Base-by-base conservation (phyloP, 1,139 yeast genomes). In the Geotrichum fermentans region DNA sequence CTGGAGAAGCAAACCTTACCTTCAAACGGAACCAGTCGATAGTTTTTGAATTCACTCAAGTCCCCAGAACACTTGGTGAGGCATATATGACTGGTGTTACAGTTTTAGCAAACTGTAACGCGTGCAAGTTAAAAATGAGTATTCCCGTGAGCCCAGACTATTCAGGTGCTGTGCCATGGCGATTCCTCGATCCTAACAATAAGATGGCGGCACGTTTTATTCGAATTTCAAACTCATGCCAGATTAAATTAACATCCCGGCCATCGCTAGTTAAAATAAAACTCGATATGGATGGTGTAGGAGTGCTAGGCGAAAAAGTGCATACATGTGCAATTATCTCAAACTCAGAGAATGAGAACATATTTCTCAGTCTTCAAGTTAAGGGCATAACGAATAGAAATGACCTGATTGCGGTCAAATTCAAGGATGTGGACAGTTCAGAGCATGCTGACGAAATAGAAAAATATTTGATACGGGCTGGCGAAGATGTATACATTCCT, bases 221-320 rank as follows among this genome's bases (percentile, higher is more conserved):
- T 11, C 26, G 44, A 30, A 26, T 32, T 20, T 8, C 29, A 14
- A 35, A 44, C 26, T 41, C 43, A 3, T 42, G n/a, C 33, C 34
- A 22, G 13, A 39, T 37, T 36, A 36, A 10, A 13, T 52, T 61
- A 4, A 52, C 55, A 5, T 66, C 67, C 2, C 54, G 67, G 20
- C 67, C 66, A 1, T 60, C 67, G 2, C 55, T 55, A 18, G 50
- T 63, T 33, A 51, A 47, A 24, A 46, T 61, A 10, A 40, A 54
- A 13, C 46, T 49, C 14, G 53, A 49, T 21, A 49, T 54, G 11
- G 55, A 53, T 6, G 38, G 57, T 6, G 47, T 54, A 6, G 65
- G 61, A 1, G 61, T 62, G 2, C 56, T 63, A 1, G 68, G 65
- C 2, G 71, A 68, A 44, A 46, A 47, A 11, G 49, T 65, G 7